Percentiles rank a stretch among this genome's conserved stretches.
phyloP scores from a whole-genome alignment of 768 basidiomycete genomes.

The Russula sp. region DNA sequence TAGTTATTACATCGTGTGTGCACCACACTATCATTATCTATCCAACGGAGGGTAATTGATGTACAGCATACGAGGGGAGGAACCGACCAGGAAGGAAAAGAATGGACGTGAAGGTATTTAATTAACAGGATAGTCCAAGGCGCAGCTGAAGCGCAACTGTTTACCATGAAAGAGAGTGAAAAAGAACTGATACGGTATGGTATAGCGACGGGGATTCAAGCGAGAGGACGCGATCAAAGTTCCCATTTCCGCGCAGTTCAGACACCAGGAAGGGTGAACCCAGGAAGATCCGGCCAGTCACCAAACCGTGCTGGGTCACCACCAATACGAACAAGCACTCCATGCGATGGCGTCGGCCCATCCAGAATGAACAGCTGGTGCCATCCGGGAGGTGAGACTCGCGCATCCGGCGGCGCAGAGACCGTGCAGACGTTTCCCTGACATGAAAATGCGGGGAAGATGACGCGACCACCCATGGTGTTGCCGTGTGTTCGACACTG shows the following conservation, averaged over 20 bases:
- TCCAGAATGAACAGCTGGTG: constrained; percentile 70
- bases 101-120: no score
- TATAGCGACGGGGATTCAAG: background rate
- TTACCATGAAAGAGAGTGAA: constrained; percentile 1
- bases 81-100: no score
- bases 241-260: constrained; percentile 46
- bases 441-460: constrained; percentile 70
- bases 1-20: no score
- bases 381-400: constrained; percentile 69
- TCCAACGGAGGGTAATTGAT: no score
- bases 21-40: no score
- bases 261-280: constrained; percentile 61
- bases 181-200: background rate
- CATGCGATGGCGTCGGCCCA: constrained; percentile 70
- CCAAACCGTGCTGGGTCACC: constrained; percentile 65
- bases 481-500: constrained; percentile 75
- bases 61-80: no score
- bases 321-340: constrained; percentile 69
- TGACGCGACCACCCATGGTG: constrained; percentile 59
- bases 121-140: no score
- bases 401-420: constrained; percentile 63
- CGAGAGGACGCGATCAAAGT: background rate
- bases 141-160: no score
- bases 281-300: constrained; percentile 64
- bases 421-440: constrained; percentile 68